Percentiles rank a stretch among this genome's conserved stretches.
These are phyloP conservation scores for Houttuynia cordata DNA, from an alignment of 164 flowering plant genomes.

Conservation along the genomic window DNA sequence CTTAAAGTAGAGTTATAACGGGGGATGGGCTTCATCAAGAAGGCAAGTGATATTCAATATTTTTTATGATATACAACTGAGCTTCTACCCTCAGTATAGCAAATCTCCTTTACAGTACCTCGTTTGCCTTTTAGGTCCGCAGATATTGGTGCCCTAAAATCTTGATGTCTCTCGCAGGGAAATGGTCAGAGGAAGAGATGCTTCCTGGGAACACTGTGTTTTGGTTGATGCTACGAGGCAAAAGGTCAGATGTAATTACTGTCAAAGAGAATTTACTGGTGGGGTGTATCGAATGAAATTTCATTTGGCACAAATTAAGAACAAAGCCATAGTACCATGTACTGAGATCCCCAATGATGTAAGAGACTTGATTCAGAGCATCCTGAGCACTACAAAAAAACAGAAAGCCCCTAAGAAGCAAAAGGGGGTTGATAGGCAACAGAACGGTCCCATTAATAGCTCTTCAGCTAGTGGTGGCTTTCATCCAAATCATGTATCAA, in stretches of 20 bases:
- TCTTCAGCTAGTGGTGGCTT: constrained; percentile 58
- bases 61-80: too few relatives aligned
- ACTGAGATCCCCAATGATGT: constrained; percentile 55
- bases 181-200: constrained; percentile 77
- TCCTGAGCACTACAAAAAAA: constrained; percentile 47
- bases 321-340: constrained; percentile 62
- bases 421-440: constrained; percentile 24
- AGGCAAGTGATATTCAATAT: too few relatives aligned
- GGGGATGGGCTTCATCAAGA: too few relatives aligned
- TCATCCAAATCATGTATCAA: constrained; percentile 40
- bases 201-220: constrained; percentile 73
- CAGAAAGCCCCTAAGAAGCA: constrained; percentile 41
- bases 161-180: constrained; percentile 12
- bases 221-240: constrained; percentile 63
- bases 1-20: too few relatives aligned
- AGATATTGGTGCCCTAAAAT: background rate
- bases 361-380: constrained; percentile 35
- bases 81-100: too few relatives aligned
- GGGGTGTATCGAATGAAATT: constrained; percentile 74
- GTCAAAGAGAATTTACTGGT: constrained; percentile 57
- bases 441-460: constrained; percentile 43
- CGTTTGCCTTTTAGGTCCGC: too few relatives aligned
- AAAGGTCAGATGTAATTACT: constrained; percentile 68
- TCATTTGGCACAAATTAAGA: constrained; percentile 65
- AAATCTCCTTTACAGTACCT: too few relatives aligned